Conservation (phyloP, 306 rosid genomes). For the Pyrus communis region DNA sequence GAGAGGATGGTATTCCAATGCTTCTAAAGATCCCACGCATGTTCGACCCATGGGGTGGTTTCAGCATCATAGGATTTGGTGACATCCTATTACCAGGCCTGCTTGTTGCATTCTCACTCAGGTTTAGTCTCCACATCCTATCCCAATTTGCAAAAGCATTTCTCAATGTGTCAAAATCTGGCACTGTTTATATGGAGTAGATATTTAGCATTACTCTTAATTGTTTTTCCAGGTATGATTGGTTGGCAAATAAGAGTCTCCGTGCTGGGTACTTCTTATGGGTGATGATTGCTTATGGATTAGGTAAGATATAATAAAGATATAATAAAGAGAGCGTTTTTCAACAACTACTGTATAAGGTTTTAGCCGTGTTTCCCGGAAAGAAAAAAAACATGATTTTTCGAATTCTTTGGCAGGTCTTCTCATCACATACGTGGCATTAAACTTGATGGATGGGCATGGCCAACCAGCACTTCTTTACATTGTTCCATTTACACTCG, state of each 20-base stretch:
- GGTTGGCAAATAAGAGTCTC: constrained; percentile 73
- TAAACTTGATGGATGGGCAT: constrained; percentile 95
- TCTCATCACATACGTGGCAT: constrained; percentile 79
- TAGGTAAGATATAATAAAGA: constrained; percentile 40
- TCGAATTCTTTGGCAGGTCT: constrained; percentile 52
- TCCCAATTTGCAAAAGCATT: constrained; percentile 5
- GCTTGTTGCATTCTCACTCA: constrained; percentile 82
- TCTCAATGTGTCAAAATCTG: not conserved
- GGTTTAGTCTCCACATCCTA: constrained; percentile 34
- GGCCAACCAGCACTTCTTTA: constrained; percentile 98
- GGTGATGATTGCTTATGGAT: constrained; percentile 93
- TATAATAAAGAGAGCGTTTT: not conserved
- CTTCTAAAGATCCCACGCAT: constrained; percentile 86
- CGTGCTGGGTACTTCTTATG: constrained; percentile 83
- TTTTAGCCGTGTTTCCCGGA: not conserved
- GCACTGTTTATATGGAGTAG: not conserved
- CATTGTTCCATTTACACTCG: constrained; percentile 90
- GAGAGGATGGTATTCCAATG: constrained; percentile 97
- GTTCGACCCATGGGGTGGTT: constrained; percentile 97
- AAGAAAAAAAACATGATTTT: not conserved
- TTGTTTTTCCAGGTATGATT: constrained; percentile 61
- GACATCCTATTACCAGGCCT: constrained; percentile 95
- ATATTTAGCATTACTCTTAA: not conserved
- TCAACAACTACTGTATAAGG: not conserved
- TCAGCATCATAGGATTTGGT: constrained; percentile 94